Percentiles rank a stretch among this genome's conserved stretches.
Conservation (phyloP, 2,329 filamentous ascomycete species). For the Shiraia sp. region DNA sequence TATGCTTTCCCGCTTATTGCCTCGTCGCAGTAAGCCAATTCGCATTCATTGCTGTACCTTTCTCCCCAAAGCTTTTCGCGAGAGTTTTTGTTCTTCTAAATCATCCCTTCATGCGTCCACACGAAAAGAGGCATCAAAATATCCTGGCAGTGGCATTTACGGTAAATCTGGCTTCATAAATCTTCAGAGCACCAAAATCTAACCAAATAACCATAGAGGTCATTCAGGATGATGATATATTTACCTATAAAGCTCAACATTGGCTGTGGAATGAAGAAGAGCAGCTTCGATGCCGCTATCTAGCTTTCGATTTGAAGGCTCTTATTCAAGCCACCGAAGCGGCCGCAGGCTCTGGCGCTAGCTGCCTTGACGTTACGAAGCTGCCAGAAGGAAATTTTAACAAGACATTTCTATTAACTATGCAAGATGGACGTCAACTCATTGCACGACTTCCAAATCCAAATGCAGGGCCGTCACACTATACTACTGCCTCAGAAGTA, state of each 20-base stretch:
- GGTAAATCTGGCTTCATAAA: no score
- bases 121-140: no score
- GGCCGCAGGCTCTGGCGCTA: background rate
- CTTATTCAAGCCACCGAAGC: background rate
- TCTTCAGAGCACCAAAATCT: no score
- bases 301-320: background rate
- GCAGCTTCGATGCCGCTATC: background rate
- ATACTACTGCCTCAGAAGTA: background rate
- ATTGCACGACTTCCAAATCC: background rate
- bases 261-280: constrained; percentile 1
- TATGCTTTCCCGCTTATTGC: no score
- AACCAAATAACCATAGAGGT: no score
- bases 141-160: no score
- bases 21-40: no score
- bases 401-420: constrained; percentile 10
- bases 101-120: no score
- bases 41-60: no score
- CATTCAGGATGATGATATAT: background rate
- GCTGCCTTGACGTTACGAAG: background rate
- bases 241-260: background rate
- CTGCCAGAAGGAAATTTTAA: background rate
- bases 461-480: background rate
- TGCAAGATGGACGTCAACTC: constrained; percentile 1
- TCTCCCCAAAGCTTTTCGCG: no score
- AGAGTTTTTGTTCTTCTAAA: no score